Evolutionary conservation across 768 basidiomycete genomes (phyloP), one percentile per base, ranked within the genome.

Genomic region (Coprinellus aureogranulatus): DNA sequence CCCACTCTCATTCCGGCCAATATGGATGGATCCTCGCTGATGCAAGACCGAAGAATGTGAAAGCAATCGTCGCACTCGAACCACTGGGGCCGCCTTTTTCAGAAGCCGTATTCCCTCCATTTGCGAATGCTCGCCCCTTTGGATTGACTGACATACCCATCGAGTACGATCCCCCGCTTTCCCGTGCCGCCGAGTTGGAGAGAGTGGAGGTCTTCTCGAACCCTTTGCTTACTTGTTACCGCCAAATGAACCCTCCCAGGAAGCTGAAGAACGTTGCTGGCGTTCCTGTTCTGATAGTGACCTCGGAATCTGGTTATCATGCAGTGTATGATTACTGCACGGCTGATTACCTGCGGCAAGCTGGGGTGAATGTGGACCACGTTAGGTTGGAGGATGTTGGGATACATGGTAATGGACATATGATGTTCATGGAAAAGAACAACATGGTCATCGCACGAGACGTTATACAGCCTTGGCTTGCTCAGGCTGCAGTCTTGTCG

Each of bases 371-470:
- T 18, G 78, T 81, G 5, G 68, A 76, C 16, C 75, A 78, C 59
- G 62, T 78, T 39, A 67, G 67, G 16, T 63, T 83, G 18, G 67
- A 65, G n/a, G 70, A 72, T 28, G 60, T 78, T 1, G 81, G 81
- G 8, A 77, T 83, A 23, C 73, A 67, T 52, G 81, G 81, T 42
- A 83, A 83, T 60, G 81, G 78, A 1, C 81, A 83, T 66, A 76
- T 83, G 76, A 75, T 83, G 69, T 81, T 82, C 59, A 79, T 83
- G 77, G 81, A 83, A 55, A 75, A 71, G 57, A 83, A 83, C 62
- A 73, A 67, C 10, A 55, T 76, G 37, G 70, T 74, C 47, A 79
- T 83, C 37, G 79, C 67, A 10, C 25, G 16, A 9, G 39, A 20
- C 20, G 23, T 54, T 12, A 27, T 41, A 22, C 26, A 25, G 16